Evolutionary conservation across 306 rosid species (phyloP).

Genomic region (Cucurbita maxima): DNA sequence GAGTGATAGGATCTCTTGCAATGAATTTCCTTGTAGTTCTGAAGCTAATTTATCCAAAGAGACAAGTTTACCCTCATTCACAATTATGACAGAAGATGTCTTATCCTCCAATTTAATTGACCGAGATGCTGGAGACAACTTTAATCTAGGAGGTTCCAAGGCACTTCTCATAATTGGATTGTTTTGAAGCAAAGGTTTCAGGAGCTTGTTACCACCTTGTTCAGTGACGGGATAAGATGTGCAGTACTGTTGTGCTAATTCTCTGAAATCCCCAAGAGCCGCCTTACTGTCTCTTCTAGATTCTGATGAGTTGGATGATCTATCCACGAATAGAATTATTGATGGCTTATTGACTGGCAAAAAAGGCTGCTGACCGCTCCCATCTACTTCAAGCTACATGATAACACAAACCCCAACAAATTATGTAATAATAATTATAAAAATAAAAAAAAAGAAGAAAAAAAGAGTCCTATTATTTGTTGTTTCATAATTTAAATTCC

Average conservation of each 20-base stretch:
- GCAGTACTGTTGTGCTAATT: conserved; percentile 46
- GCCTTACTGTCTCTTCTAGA: conserved; percentile 44
- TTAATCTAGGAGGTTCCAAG: conserved; percentile 46
- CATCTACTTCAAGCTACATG: conserved; percentile 62
- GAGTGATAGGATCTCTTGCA: conserved; percentile 47
- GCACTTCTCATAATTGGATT: conserved; percentile 26
- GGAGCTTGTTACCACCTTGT: conserved; percentile 18
- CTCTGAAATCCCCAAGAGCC: conserved; percentile 52
- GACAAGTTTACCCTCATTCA: conserved; percentile 55
- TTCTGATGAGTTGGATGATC: conserved; percentile 48
- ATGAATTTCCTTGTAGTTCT: conserved; percentile 45
- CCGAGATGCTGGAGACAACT: conserved; percentile 36
- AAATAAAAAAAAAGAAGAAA: not conserved
- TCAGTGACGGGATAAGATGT: conserved; percentile 21
- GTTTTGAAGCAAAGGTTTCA: conserved; percentile 19
- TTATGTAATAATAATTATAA: not conserved
- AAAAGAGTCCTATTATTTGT: not conserved
- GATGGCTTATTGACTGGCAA: conserved; percentile 74
- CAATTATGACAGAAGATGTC: conserved; percentile 38
- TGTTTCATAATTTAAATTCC: not conserved
- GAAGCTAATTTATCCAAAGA: conserved; percentile 47
- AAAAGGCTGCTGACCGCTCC: conserved; percentile 26
- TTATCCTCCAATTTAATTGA: conserved; percentile 41
- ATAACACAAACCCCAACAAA: not conserved
- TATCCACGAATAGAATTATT: conserved; percentile 68